phyloP scores from a whole-genome alignment of 192 early-diverging fungal species.

The Backusella mclennaniae region DNA sequence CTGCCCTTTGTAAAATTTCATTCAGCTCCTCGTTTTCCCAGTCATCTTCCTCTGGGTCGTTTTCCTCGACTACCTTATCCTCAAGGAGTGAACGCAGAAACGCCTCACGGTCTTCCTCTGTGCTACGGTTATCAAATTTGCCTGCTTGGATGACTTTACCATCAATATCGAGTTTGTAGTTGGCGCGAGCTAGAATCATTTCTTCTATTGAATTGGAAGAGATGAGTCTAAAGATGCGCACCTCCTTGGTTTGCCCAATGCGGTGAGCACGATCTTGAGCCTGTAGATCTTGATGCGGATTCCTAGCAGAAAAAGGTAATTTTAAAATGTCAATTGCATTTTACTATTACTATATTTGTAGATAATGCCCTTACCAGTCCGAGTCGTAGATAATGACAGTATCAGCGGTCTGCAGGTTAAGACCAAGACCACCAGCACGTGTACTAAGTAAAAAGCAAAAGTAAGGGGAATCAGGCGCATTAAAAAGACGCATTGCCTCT shows the following conservation, averaged over 20 bases:
- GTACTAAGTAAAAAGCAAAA: constrained; percentile 95
- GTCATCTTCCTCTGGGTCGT: constrained; percentile 62
- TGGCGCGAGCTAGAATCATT: constrained; percentile 87
- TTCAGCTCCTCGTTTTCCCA: constrained; percentile 91
- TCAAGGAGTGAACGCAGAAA: constrained; percentile 84
- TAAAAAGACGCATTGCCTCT: constrained; percentile 79
- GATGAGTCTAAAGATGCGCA: constrained; percentile 91
- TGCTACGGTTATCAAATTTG: constrained; percentile 97
- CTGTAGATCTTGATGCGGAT: constrained; percentile 97
- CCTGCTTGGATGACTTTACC: constrained; percentile 99
- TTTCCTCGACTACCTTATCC: constrained; percentile 79
- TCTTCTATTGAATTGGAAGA: constrained; percentile 93
- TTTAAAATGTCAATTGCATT: neutral
- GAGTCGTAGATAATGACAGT: constrained; percentile 99
- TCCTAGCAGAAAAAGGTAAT: constrained; percentile 41
- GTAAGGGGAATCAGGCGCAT: constrained; percentile 73
- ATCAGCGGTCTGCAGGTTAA: constrained; percentile 96
- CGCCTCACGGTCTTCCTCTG: constrained; percentile 91
- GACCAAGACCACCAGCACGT: constrained; percentile 93
- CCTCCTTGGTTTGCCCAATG: constrained; percentile 98
- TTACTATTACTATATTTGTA: neutral
- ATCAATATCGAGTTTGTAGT: constrained; percentile 96
- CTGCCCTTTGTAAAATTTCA: constrained; percentile 84
- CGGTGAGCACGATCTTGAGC: constrained; percentile 99
- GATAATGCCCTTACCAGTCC: constrained; percentile 73